These are phyloP conservation scores for Coemansia sp. DNA, from an alignment of 192 early-diverging fungal genomes.

Conservation along the genomic window DNA sequence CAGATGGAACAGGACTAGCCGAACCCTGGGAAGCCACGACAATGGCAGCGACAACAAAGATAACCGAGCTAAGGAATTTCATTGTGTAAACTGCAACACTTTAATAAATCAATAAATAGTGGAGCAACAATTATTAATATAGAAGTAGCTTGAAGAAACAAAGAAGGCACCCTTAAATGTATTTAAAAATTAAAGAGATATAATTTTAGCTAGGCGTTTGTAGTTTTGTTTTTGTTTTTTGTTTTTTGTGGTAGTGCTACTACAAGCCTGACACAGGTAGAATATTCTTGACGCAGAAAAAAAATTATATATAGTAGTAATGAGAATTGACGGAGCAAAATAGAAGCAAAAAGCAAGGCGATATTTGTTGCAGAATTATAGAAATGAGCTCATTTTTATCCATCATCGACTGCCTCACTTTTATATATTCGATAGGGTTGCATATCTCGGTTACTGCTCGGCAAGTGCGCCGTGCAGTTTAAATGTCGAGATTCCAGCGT, in stretches of 20 bases:
- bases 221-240: background rate
- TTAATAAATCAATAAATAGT: background rate
- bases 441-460: background rate
- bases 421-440: background rate
- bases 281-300: background rate
- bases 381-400: background rate
- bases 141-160: background rate
- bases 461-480: background rate
- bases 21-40: slow-evolving; percentile 12
- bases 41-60: slow-evolving; percentile 21
- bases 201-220: background rate
- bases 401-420: background rate
- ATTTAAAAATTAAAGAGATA: background rate
- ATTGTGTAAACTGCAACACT: slow-evolving; percentile 11
- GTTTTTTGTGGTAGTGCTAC: background rate
- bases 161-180: background rate
- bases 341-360: background rate
- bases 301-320: background rate
- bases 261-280: background rate
- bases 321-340: background rate
- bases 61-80: slow-evolving; percentile 31
- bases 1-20: slow-evolving; percentile 23
- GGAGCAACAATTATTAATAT: background rate
- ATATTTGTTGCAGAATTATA: slow-evolving; percentile 2
- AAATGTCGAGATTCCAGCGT: background rate